Evolutionary conservation across 2,329 filamentous ascomycete genomes (phyloP).

Genomic region (Colletotrichum nymphaeae): DNA sequence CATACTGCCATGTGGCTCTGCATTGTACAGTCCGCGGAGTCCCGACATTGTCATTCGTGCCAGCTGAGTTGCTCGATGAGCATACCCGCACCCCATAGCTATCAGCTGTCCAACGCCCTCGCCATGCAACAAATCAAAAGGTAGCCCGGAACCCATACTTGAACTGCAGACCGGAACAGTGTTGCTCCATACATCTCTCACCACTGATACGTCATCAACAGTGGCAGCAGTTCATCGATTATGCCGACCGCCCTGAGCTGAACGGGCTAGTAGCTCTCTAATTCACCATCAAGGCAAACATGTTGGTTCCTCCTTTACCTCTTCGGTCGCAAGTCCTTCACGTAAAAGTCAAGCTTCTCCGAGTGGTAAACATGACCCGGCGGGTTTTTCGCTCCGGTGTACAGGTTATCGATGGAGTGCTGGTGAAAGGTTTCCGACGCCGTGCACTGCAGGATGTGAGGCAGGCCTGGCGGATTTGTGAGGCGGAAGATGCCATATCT

Average conservation of each 20-base stretch:
- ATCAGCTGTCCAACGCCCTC: constrained; percentile 21
- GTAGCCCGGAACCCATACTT: neutral
- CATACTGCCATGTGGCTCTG: neutral
- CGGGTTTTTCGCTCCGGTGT: constrained; percentile 78
- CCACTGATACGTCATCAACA: neutral
- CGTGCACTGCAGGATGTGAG: constrained; percentile 83
- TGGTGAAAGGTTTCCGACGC: constrained; percentile 88
- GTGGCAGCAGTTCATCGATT: neutral
- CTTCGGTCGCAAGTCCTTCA: constrained; percentile 64
- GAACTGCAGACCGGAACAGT: neutral
- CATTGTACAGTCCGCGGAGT: neutral
- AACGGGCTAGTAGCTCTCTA: too few relatives aligned
- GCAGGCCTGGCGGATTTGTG: constrained; percentile 91
- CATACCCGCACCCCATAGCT: neutral
- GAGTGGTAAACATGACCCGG: constrained; percentile 77
- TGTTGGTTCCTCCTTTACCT: constrained; percentile 18
- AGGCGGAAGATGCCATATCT: constrained; percentile 93
- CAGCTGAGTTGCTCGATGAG: neutral
- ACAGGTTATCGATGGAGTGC: constrained; percentile 74
- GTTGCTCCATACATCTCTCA: neutral
- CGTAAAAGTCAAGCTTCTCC: constrained; percentile 70
- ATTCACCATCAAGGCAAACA: neutral
- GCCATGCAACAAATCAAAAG: constrained; percentile 31
- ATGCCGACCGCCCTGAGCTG: neutral
- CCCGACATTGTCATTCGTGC: neutral